Evolutionary conservation across 129 eudicot genomes (phyloP), one percentile per base, ranked within the genome.

Genomic region (Saussurea involucrata): DNA sequence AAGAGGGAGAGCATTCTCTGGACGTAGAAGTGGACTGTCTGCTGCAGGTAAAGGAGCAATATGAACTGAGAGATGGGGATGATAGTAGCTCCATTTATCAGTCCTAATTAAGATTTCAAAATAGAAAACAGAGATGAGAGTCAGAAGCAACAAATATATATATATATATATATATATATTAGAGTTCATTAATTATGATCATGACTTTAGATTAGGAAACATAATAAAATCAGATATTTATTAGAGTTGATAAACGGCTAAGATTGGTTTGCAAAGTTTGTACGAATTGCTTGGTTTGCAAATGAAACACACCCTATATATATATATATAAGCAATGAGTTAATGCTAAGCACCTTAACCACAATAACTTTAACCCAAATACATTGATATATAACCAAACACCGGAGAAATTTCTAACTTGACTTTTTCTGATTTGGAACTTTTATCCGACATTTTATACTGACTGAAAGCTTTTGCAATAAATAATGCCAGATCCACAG

Each of bases 401-500:
- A 17, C 22, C 9, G 7, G 9, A 53, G 61, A 17, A 53, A 53
- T 53, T 17, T 53, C 22, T 53, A 17, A n/a, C 24, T 53, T 53
- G 0, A 53, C 9, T n/a, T n/a, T 53, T 53, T 17, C 61, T n/a
- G 8, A 53, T 53, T 53, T 53, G 22, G 61, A 17, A 53, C 61
- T 0, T 53, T 4, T n/a, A 53, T 53, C 61, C 61, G 5, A 53
- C 61, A 53, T 53, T 53, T 53, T 53, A 22, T 6, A 2, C 13
- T 53, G 9, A 53, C 9, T 53, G 61, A 86, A 82, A 87, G 91
- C 72, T 87, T 95, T 85, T 87, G 92, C 87, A 95, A 81, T 58
- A 95, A 78, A 83, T 95, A 95, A 95, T 72, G 97, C 99, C 73
- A 92, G 88, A 88, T 95, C 99, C 64, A 92, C 99, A 0, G 99